phyloP scores from a whole-genome alignment of 495 filamentous ascomycete species.

The Podospora bellae-mahoneyi region DNA sequence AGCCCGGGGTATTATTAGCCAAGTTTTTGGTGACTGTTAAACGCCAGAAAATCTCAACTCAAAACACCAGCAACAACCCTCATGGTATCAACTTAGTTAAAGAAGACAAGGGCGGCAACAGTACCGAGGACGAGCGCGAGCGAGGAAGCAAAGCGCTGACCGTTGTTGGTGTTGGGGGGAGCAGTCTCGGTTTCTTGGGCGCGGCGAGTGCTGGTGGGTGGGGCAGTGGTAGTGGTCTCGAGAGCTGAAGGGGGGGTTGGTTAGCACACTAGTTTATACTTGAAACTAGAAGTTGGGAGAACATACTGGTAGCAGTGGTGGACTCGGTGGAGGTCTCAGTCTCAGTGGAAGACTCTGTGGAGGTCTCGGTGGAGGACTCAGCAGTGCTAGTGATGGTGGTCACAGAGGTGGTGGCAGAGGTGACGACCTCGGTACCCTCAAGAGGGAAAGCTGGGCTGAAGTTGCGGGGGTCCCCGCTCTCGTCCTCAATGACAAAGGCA shows the following conservation, averaged over 20 bases:
- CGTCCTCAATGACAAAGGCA: constrained; percentile 41
- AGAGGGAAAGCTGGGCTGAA: constrained; percentile 41
- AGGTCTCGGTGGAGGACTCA: constrained; percentile 24
- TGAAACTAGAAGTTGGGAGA: not conserved
- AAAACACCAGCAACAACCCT: not conserved
- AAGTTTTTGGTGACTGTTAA: not conserved
- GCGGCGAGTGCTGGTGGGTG: constrained; percentile 17
- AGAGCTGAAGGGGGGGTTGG: constrained; percentile 5
- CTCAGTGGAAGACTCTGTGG: constrained; percentile 22
- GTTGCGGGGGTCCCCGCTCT: constrained; percentile 34
- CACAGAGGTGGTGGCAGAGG: constrained; percentile 25
- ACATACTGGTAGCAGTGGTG: constrained; percentile 21
- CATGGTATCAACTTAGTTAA: constrained; percentile 31
- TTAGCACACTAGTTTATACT: not conserved
- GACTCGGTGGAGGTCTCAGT: constrained; percentile 25
- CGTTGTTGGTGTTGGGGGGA: constrained; percentile 28
- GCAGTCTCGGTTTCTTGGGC: not conserved
- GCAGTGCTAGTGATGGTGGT: constrained; percentile 15
- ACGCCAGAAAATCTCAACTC: not conserved
- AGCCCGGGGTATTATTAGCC: constrained; percentile 2
- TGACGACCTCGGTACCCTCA: constrained; percentile 24
- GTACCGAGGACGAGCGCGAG: constrained; percentile 37
- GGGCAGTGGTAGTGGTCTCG: constrained; percentile 13
- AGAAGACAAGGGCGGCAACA: constrained; percentile 36
- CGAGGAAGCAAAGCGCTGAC: constrained; percentile 35